Percentiles rank a stretch among this genome's conserved stretches.
Evolutionary conservation across 2,329 filamentous ascomycete species (phyloP).

Genomic region (Colletotrichum tofieldiae): DNA sequence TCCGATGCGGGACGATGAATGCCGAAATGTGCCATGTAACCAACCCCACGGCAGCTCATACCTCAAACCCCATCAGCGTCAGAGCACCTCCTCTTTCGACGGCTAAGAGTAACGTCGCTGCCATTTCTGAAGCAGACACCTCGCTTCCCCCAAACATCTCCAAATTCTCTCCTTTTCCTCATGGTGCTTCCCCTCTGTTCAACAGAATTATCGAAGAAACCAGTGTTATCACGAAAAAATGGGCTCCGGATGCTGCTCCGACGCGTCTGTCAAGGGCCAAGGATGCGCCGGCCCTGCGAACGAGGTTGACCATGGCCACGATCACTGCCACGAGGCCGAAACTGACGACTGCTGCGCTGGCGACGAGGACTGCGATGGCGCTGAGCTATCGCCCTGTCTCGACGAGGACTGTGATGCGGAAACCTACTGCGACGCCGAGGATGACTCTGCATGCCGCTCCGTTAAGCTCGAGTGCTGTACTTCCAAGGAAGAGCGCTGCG

Average conservation of each 20-base stretch:
- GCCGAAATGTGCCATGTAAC: conserved; percentile 24
- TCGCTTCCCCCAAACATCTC: not conserved
- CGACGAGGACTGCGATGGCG: conserved; percentile 18
- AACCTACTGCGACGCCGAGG: conserved; percentile 44
- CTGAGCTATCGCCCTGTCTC: conserved; percentile 11
- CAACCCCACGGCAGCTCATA: not conserved
- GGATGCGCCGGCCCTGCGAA: conserved; percentile 17
- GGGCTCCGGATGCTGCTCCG: conserved; percentile 44
- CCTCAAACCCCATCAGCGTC: conserved; percentile 3
- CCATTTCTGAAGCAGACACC: not conserved
- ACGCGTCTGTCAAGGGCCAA: conserved; percentile 26
- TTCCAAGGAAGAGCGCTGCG: conserved; percentile 48
- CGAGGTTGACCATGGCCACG: conserved; percentile 16
- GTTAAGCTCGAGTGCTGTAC: conserved; percentile 47
- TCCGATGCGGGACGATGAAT: conserved; percentile 20
- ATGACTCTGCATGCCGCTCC: conserved; percentile 35
- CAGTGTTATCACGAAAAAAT: conserved; percentile 19
- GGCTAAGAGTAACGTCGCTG: conserved; percentile 4
- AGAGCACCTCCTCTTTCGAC: conserved; percentile 12
- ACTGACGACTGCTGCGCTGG: conserved; percentile 17
- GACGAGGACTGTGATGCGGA: conserved; percentile 39
- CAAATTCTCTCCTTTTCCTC: not conserved
- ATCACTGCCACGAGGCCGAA: conserved; percentile 6
- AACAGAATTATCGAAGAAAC: conserved; percentile 1
- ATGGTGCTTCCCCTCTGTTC: not conserved